Evolutionary conservation across 139 green algal species (phyloP), one percentile per base, ranked within the genome.

Genomic region (Chlorella sorokiniana): DNA sequence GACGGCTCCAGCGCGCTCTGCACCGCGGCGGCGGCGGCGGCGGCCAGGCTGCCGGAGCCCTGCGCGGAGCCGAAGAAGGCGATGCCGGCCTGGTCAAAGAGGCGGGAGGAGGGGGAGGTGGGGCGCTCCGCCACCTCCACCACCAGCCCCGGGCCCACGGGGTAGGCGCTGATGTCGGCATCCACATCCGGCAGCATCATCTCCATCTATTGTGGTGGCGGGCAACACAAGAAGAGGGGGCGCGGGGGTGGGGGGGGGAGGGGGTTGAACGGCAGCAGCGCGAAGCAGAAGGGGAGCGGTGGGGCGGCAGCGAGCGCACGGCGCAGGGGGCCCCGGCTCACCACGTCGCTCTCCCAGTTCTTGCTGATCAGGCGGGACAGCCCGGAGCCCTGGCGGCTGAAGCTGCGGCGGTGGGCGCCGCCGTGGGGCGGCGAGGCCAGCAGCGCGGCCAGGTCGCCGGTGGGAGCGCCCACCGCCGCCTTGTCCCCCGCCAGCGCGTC

Each of bases 321-420:
- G 16, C 48, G 48, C 48, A 25, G 48, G 14, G 16, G 48, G 16
- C 16, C 48, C 11, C 48, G 11, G 48, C 56, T 65, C 56, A 65
- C 56, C 56, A 65, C 56, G 16, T 65, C 56, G 22, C 56, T 65
- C 73, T 79, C 73, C 73, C 73, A 79, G 54, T 79, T 79, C 51
- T 79, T 79, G 73, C 54, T 69, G 52, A 79, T 79, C 11, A 79
- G 73, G 37, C 73, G 73, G 4, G 73, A 79, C 25, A 79, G 73
- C 35, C 73, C 73, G 25, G 73, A 79, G 52, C 73, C 73, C 54
- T 79, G 73, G 25, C 73, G 73, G 73, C 73, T 79, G 37, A 79
- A 52, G 52, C n/a, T 79, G 52, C 73, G 73, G 54, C 72, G 73
- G 73, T 79, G 73, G 27, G n/a, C 69, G 14, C 69, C 42, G 35